These are phyloP conservation scores for Samsoniella hepiali DNA, from an alignment of 2,329 filamentous ascomycete genomes.

Conservation along the genomic window DNA sequence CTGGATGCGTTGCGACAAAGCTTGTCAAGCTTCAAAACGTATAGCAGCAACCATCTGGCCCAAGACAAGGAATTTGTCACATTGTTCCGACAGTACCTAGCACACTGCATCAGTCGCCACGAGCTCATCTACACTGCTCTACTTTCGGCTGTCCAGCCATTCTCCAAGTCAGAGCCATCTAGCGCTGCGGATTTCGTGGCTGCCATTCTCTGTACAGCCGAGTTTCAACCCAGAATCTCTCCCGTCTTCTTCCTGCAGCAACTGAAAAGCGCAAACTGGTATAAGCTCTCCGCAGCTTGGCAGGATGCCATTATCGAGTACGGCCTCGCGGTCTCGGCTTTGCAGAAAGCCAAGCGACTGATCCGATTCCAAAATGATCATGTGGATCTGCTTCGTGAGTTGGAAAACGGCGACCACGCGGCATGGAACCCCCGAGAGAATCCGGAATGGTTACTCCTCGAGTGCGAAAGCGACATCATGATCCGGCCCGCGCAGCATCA, in stretches of 20 bases:
- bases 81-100: not conserved
- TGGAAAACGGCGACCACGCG: not conserved
- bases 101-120: not conserved
- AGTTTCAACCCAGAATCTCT: not conserved
- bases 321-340: not conserved
- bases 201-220: not conserved
- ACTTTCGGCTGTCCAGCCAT: not conserved
- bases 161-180: not conserved
- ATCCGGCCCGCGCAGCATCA: conserved; percentile 58
- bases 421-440: not conserved
- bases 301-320: not conserved
- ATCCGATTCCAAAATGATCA: no score
- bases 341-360: not conserved
- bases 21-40: not conserved
- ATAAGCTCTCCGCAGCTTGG: not conserved
- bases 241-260: conserved; percentile 5
- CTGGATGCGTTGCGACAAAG: not conserved
- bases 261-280: not conserved
- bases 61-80: not conserved
- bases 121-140: not conserved
- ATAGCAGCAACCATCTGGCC: not conserved
- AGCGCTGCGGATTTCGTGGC: not conserved
- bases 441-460: conserved; percentile 62
- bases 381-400: no score
- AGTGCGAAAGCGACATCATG: conserved; percentile 59